Evolutionary conservation across 2,329 filamentous ascomycete genomes (phyloP).

Genomic region (Penicillium sumatraense): DNA sequence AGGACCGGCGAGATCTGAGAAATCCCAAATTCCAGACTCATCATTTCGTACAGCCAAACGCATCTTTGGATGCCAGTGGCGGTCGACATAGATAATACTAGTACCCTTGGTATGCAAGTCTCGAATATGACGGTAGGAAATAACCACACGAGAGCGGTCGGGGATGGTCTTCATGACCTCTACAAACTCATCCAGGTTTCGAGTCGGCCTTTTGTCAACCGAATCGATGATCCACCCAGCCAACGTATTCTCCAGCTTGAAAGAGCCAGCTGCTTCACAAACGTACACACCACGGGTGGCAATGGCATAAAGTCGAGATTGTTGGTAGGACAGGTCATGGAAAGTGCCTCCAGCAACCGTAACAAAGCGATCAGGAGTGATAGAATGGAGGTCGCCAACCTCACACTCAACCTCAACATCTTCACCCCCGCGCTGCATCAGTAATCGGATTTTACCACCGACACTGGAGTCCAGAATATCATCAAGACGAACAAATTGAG

Average conservation of each 20-base stretch:
- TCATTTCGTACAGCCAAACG: conserved; percentile 91
- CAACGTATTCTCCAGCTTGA: conserved; percentile 88
- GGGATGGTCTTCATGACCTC: conserved; percentile 88
- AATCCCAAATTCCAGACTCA: conserved; percentile 89
- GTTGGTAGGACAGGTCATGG: conserved; percentile 95
- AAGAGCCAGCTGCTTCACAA: conserved; percentile 92
- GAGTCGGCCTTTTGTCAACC: conserved; percentile 88
- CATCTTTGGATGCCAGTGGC: conserved; percentile 97
- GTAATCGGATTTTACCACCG: conserved; percentile 73
- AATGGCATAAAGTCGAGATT: conserved; percentile 93
- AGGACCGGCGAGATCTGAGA: conserved; percentile 79
- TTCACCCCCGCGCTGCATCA: conserved; percentile 86
- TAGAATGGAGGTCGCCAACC: conserved; percentile 88
- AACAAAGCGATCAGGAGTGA: conserved; percentile 95
- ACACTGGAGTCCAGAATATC: conserved; percentile 90
- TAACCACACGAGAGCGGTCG: conserved; percentile 79
- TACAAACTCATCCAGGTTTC: conserved; percentile 85
- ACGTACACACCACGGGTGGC: conserved; percentile 91
- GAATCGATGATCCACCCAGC: conserved; percentile 94
- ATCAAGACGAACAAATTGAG: conserved; percentile 89
- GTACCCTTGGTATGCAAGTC: conserved; percentile 95
- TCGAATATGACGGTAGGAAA: conserved; percentile 93
- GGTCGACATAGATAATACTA: conserved; percentile 86
- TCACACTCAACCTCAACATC: conserved; percentile 82
- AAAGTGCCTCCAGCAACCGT: conserved; percentile 93